phyloP scores from a whole-genome alignment of 2,329 filamentous ascomycete genomes.

The Penicillium sp. region DNA sequence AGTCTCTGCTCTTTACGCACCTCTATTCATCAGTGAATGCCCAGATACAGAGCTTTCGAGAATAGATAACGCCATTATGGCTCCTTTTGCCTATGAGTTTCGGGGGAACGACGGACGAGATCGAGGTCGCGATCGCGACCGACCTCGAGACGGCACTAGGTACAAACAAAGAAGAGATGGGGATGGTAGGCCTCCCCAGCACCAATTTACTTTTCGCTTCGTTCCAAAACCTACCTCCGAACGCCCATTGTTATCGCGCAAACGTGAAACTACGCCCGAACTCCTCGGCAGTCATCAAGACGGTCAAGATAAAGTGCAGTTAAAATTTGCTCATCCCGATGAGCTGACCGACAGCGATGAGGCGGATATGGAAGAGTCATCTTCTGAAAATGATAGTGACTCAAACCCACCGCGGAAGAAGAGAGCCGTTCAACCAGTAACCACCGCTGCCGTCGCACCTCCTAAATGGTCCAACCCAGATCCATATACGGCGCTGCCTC shows the following conservation, averaged over 20 bases:
- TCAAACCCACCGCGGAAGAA: constrained; percentile 37
- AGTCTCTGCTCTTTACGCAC: background rate
- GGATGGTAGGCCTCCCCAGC: constrained; percentile 17
- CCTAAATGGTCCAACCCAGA: constrained; percentile 97
- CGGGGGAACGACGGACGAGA: constrained; percentile 18
- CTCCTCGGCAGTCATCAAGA: constrained; percentile 23
- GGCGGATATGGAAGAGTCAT: constrained; percentile 42
- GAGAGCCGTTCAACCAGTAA: constrained; percentile 19
- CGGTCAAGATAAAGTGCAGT: constrained; percentile 23
- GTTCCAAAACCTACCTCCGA: constrained; percentile 32
- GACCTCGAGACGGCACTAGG: background rate
- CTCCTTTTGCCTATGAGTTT: constrained; percentile 30
- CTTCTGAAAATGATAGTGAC: constrained; percentile 26
- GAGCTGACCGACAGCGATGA: constrained; percentile 45
- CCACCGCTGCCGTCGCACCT: constrained; percentile 20
- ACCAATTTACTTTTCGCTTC: constrained; percentile 41
- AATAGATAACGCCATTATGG: constrained; percentile 12
- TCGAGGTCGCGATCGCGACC: constrained; percentile 7
- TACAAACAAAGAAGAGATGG: constrained; percentile 17
- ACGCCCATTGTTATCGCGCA: constrained; percentile 32
- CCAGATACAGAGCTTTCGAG: background rate
- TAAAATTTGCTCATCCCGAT: constrained; percentile 35
- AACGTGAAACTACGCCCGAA: constrained; percentile 35
- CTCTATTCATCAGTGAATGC: background rate
- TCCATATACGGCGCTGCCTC: constrained; percentile 83